Evolutionary conservation across 1,139 yeast genomes (phyloP).

Genomic region (Sugiyamaella novakii): DNA sequence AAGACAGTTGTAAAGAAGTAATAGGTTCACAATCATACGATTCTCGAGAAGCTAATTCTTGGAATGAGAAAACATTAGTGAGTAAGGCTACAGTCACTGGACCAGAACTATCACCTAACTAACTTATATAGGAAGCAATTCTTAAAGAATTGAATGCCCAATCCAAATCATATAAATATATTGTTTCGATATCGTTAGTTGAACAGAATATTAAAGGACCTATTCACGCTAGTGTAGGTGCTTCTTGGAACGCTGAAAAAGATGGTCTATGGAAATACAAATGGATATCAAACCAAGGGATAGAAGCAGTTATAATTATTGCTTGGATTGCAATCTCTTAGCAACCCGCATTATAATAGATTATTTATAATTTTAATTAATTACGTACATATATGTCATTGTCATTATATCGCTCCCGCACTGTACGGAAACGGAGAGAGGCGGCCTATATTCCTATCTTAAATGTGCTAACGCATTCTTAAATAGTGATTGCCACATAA

Average conservation of each 20-base stretch:
- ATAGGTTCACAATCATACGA: slow-evolving; percentile 23
- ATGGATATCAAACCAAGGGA: slow-evolving; percentile 29
- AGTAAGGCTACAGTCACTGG: background rate
- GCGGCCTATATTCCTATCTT: slow-evolving; percentile 17
- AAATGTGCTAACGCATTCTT: slow-evolving; percentile 69
- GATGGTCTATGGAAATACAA: slow-evolving; percentile 43
- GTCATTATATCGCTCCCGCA: slow-evolving; percentile 3
- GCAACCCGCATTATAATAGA: background rate
- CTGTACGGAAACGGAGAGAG: background rate
- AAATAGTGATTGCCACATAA: slow-evolving; percentile 91
- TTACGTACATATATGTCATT: slow-evolving; percentile 6
- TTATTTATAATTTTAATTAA: background rate
- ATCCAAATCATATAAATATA: slow-evolving; percentile 38
- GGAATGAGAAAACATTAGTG: slow-evolving; percentile 30
- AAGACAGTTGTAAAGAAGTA: slow-evolving; percentile 5
- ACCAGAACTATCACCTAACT: too few relatives aligned
- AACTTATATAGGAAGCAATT: slow-evolving; percentile 19
- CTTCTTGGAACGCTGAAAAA: slow-evolving; percentile 40
- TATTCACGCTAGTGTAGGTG: slow-evolving; percentile 38
- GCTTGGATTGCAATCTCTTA: slow-evolving; percentile 36
- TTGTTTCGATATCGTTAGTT: slow-evolving; percentile 36
- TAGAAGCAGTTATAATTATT: slow-evolving; percentile 36
- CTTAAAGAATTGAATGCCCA: slow-evolving; percentile 32
- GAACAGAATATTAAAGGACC: slow-evolving; percentile 36
- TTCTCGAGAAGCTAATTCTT: slow-evolving; percentile 25